A percentile compares a stretch with the other conserved stretches of the same genome.
Conservation (phyloP, 768 basidiomycete species). For the Serendipita sp. region DNA sequence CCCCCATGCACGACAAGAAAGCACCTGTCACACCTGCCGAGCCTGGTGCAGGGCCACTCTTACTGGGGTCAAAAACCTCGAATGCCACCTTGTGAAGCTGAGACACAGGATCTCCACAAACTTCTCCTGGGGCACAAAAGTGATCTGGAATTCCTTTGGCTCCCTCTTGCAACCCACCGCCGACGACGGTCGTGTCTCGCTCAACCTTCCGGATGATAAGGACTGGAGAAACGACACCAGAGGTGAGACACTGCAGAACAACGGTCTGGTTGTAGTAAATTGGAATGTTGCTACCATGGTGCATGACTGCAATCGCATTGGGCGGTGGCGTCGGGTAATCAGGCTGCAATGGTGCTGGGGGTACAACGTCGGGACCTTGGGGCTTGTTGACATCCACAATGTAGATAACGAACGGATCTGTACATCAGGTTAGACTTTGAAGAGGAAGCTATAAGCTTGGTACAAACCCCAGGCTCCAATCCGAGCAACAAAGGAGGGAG, state of each 20-base stretch:
- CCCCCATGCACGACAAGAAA: conserved; percentile 82
- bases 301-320: conserved; percentile 73
- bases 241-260: conserved; percentile 83
- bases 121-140: conserved; percentile 68
- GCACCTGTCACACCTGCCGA: conserved; percentile 64
- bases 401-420: conserved; percentile 92
- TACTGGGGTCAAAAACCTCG: conserved; percentile 64
- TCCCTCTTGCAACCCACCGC: conserved; percentile 78
- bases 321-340: conserved; percentile 88
- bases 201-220: conserved; percentile 91
- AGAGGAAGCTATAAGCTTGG: conserved; percentile 7
- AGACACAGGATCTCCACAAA: conserved; percentile 85
- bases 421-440: conserved; percentile 5
- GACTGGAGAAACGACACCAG: conserved; percentile 84
- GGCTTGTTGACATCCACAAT: conserved; percentile 87
- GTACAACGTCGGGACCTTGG: conserved; percentile 54
- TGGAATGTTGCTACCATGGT: conserved; percentile 70
- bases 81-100: conserved; percentile 93
- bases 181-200: conserved; percentile 74
- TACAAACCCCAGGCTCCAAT: conserved; percentile 76
- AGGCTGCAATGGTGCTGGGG: conserved; percentile 65
- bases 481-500: conserved; percentile 75
- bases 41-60: conserved; percentile 49
- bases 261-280: conserved; percentile 96
- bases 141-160: conserved; percentile 72